Percentiles rank a stretch among this genome's conserved stretches.
Evolutionary conservation across 805 yeast genomes (phyloP).

Genomic region (Ogataea nakhonphanomensis): DNA sequence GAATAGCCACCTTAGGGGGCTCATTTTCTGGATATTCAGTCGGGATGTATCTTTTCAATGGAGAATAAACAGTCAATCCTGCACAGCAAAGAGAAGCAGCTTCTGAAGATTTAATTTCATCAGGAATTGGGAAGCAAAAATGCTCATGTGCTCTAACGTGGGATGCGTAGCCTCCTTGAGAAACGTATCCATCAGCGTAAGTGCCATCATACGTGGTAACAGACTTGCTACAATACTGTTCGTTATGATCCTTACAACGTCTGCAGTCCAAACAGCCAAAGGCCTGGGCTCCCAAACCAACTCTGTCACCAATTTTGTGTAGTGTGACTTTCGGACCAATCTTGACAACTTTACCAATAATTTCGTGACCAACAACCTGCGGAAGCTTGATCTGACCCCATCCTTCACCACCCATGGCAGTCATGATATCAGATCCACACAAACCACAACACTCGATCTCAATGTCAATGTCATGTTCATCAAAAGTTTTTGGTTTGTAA

Average conservation of each 20-base stretch:
- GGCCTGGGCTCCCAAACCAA: constrained; percentile 45
- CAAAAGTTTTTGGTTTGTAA: constrained; percentile 46
- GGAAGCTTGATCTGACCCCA: constrained; percentile 44
- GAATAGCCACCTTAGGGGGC: constrained; percentile 37
- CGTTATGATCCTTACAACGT: constrained; percentile 38
- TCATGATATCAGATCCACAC: constrained; percentile 63
- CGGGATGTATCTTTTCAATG: constrained; percentile 40
- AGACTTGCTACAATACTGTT: constrained; percentile 42
- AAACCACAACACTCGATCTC: constrained; percentile 57
- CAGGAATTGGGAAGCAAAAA: constrained; percentile 45
- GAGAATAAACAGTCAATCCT: constrained; percentile 49
- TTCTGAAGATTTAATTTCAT: constrained; percentile 36
- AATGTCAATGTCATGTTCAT: constrained; percentile 48
- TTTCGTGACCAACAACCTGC: constrained; percentile 51
- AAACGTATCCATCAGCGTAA: constrained; percentile 35
- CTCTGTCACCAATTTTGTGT: constrained; percentile 43
- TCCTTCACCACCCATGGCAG: constrained; percentile 44
- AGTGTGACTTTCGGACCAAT: constrained; percentile 36
- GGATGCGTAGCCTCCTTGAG: constrained; percentile 46
- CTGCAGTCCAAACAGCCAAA: constrained; percentile 36
- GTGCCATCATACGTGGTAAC: constrained; percentile 41
- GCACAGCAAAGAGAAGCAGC: constrained; percentile 53
- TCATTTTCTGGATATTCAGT: constrained; percentile 28
- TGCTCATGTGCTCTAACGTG: constrained; percentile 46
- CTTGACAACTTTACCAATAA: constrained; percentile 39